A percentile compares a stretch with the other conserved stretches of the same genome.
Conservation (phyloP, 176 grass and related monocot species). For the Zizania latifolia region DNA sequence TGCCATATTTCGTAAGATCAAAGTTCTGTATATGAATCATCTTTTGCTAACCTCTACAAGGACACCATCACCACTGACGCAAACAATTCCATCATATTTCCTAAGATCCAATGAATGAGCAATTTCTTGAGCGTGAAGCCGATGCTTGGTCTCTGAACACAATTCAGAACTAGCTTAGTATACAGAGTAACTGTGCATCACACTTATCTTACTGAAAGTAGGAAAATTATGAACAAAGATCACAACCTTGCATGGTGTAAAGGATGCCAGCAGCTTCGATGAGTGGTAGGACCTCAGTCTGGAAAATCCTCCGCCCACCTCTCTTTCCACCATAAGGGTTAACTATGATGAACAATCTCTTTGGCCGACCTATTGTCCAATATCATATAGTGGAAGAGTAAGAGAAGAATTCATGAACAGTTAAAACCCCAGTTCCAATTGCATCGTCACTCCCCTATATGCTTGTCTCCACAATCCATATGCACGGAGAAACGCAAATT, state of each 20-base stretch:
- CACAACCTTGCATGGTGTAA: slow-evolving; percentile 81
- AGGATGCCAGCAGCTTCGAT: slow-evolving; percentile 67
- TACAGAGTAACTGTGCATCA: background rate
- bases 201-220: background rate
- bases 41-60: slow-evolving; percentile 78
- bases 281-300: slow-evolving; percentile 62
- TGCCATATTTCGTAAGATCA: too few relatives aligned
- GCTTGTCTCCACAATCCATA: background rate
- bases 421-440: background rate
- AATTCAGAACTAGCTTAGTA: slow-evolving; percentile 20
- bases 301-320: slow-evolving; percentile 57
- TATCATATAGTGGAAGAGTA: slow-evolving; percentile 10
- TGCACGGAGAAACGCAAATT: background rate
- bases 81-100: slow-evolving; percentile 89
- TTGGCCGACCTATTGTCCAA: slow-evolving; percentile 60
- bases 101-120: slow-evolving; percentile 55
- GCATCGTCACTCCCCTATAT: background rate
- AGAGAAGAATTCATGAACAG: slow-evolving; percentile 20
- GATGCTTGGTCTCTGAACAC: slow-evolving; percentile 76
- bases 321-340: slow-evolving; percentile 94
- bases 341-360: slow-evolving; percentile 78
- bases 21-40: background rate
- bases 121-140: slow-evolving; percentile 92
- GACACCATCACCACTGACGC: slow-evolving; percentile 94
- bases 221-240: background rate